These are phyloP conservation scores for Aristolochia fimbriata DNA, from an alignment of 164 flowering plant species.

Conservation along the genomic window DNA sequence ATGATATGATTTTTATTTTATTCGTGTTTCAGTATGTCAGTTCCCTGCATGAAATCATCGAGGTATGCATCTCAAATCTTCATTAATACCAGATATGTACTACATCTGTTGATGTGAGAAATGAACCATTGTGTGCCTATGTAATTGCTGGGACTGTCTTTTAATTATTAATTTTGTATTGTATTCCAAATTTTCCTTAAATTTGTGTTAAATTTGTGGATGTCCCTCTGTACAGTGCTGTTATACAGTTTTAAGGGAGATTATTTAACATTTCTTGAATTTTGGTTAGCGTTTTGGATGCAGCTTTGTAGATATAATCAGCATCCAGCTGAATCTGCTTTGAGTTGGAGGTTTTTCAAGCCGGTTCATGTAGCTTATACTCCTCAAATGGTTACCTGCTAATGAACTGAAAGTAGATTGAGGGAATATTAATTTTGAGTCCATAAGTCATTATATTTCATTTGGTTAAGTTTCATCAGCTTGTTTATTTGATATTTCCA, in stretches of 20 bases:
- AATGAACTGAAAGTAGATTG: neutral
- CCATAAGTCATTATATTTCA: too few relatives aligned
- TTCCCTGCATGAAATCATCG: slow-evolving; percentile 36
- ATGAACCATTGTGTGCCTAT: neutral
- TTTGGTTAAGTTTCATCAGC: neutral
- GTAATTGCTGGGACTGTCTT: too few relatives aligned
- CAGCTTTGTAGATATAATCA: neutral
- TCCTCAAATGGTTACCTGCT: too few relatives aligned
- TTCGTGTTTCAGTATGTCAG: slow-evolving; percentile 34
- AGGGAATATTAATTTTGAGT: neutral
- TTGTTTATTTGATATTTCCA: neutral
- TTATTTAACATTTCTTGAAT: neutral
- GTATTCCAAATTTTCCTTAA: too few relatives aligned
- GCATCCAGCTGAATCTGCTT: neutral
- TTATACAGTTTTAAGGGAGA: neutral
- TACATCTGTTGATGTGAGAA: neutral
- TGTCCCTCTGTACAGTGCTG: neutral
- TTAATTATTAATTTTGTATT: too few relatives aligned
- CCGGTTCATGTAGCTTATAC: neutral
- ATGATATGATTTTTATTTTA: neutral
- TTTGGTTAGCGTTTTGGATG: neutral
- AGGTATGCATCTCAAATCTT: slow-evolving; percentile 23
- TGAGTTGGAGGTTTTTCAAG: neutral
- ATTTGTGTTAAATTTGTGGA: too few relatives aligned
- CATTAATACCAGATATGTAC: neutral